Percentiles rank a stretch among this genome's conserved stretches.
Evolutionary conservation across 768 basidiomycete genomes (phyloP).

Genomic region (Heimioporus sp.): DNA sequence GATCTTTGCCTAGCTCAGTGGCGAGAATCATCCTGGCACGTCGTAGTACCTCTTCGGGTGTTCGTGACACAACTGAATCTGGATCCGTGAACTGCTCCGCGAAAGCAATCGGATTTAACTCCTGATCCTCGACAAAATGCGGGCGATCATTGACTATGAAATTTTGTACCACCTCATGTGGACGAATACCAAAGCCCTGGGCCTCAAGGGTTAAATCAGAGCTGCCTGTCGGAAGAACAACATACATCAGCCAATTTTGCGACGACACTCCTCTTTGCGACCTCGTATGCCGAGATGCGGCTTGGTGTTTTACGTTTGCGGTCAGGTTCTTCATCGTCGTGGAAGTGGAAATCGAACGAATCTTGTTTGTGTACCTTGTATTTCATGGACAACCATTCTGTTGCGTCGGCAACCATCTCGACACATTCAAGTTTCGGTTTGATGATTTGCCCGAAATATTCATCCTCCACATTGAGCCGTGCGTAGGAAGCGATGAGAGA

Average conservation of each 20-base stretch:
- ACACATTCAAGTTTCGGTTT: slow-evolving; percentile 69
- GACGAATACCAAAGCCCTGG: slow-evolving; percentile 81
- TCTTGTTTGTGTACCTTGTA: slow-evolving; percentile 74
- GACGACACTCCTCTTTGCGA: slow-evolving; percentile 76
- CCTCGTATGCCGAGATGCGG: slow-evolving; percentile 79
- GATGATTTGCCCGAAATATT: slow-evolving; percentile 74
- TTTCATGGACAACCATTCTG: slow-evolving; percentile 87
- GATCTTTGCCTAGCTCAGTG: slow-evolving; percentile 92
- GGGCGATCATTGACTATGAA: slow-evolving; percentile 59
- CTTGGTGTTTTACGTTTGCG: slow-evolving; percentile 81
- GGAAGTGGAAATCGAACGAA: slow-evolving; percentile 60
- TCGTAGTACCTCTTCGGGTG: slow-evolving; percentile 66
- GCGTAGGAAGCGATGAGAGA: slow-evolving; percentile 63
- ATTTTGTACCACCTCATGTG: slow-evolving; percentile 84
- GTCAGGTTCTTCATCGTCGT: slow-evolving; percentile 59
- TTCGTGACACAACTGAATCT: slow-evolving; percentile 53
- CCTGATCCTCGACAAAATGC: slow-evolving; percentile 79
- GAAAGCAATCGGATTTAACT: slow-evolving; percentile 70
- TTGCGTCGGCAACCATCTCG: slow-evolving; percentile 87
- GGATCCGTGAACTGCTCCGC: slow-evolving; percentile 86
- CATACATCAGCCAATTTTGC: slow-evolving; percentile 78
- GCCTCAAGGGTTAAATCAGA: not conserved
- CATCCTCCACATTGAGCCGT: slow-evolving; percentile 65
- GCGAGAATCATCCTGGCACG: slow-evolving; percentile 81
- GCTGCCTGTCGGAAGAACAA: not conserved